Evolutionary conservation across 2,329 filamentous ascomycete species (phyloP).

Genomic region (Xylariaceae sp.): DNA sequence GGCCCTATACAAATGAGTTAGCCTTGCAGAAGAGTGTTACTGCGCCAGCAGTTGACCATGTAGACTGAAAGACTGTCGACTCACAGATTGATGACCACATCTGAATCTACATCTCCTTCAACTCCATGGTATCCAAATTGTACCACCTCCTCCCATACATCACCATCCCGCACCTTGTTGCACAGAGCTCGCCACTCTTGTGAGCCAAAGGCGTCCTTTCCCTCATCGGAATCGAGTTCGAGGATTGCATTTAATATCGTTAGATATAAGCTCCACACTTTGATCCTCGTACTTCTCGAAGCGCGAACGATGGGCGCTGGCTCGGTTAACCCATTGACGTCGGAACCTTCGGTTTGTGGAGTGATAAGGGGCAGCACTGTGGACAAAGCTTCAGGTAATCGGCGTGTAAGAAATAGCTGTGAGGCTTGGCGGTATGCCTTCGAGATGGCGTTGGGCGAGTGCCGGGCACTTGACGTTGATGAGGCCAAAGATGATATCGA

Average conservation of each 20-base stretch:
- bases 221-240: conserved; percentile 84
- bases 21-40: no score
- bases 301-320: conserved; percentile 74
- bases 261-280: conserved; percentile 96
- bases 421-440: conserved; percentile 93
- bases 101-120: conserved; percentile 88
- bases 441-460: conserved; percentile 69
- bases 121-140: conserved; percentile 80
- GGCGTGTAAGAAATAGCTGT: conserved; percentile 89
- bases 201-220: conserved; percentile 80
- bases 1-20: conserved; percentile 49
- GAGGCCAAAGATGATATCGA: conserved; percentile 68
- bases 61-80: no score
- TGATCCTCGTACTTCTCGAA: conserved; percentile 78
- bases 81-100: conserved; percentile 87
- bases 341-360: conserved; percentile 41
- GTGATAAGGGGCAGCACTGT: conserved; percentile 80
- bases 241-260: conserved; percentile 88
- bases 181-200: conserved; percentile 81
- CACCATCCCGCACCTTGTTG: conserved; percentile 79
- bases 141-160: conserved; percentile 92
- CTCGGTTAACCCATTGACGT: conserved; percentile 42
- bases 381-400: conserved; percentile 82
- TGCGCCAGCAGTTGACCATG: no score
- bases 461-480: conserved; percentile 51